Evolutionary conservation across 2,329 filamentous ascomycete species (phyloP).

Genomic region (Pseudocercospora macadamiae): DNA sequence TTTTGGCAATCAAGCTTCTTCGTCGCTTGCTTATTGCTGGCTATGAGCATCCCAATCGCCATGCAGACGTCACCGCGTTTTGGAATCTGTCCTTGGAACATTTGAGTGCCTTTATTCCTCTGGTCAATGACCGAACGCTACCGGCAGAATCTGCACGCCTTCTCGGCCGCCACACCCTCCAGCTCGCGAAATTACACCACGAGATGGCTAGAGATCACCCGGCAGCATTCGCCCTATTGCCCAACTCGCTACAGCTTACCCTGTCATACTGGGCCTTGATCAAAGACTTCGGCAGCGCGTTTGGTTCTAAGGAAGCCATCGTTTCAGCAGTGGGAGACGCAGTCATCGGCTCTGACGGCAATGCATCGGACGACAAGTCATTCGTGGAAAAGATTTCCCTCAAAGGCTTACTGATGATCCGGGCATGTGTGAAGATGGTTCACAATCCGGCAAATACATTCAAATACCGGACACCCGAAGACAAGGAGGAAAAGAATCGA

Average conservation of each 20-base stretch:
- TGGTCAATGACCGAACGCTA: constrained; percentile 37
- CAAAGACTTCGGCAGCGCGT: constrained; percentile 74
- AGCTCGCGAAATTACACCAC: constrained; percentile 89
- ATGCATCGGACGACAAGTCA: constrained; percentile 42
- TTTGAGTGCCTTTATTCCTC: constrained; percentile 71
- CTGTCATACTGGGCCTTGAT: constrained; percentile 85
- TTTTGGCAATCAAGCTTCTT: constrained; percentile 77
- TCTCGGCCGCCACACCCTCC: constrained; percentile 83
- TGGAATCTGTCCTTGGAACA: constrained; percentile 80
- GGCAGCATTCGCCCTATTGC: constrained; percentile 79
- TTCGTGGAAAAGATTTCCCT: constrained; percentile 74
- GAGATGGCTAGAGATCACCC: constrained; percentile 81
- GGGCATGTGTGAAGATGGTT: constrained; percentile 82
- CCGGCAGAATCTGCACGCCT: constrained; percentile 37
- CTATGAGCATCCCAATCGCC: constrained; percentile 81
- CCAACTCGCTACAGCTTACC: constrained; percentile 75
- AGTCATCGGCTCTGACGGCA: constrained; percentile 53
- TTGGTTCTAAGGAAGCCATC: constrained; percentile 56
- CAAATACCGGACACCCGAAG: constrained; percentile 74
- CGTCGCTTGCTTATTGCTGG: constrained; percentile 78
- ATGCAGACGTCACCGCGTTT: constrained; percentile 73
- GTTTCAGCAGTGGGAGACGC: constrained; percentile 28
- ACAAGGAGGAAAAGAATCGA: constrained; percentile 73
- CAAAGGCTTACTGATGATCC: constrained; percentile 78
- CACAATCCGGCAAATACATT: constrained; percentile 81